These are phyloP conservation scores for Linum usitatissimum DNA, from an alignment of 345 rosid genomes.

Conservation along the genomic window DNA sequence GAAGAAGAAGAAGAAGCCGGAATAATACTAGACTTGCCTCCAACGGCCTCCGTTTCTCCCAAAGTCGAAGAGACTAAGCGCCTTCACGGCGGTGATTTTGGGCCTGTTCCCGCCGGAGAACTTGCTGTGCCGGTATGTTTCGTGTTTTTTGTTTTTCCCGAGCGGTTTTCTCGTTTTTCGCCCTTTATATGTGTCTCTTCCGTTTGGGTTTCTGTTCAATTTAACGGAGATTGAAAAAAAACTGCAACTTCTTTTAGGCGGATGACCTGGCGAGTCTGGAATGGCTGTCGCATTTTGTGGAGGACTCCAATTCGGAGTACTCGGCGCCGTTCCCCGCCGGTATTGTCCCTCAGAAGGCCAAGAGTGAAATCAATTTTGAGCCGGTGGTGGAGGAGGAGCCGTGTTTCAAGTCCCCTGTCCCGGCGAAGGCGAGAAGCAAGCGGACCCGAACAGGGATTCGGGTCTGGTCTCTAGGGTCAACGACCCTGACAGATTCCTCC, in stretches of 20 bases:
- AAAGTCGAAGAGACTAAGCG: slow-evolving; percentile 12
- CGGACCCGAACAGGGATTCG: slow-evolving; percentile 47
- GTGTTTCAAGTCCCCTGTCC: slow-evolving; percentile 39
- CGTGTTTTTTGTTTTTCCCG: neutral
- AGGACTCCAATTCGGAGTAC: slow-evolving; percentile 54
- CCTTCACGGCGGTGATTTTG: slow-evolving; percentile 22
- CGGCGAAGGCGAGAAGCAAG: slow-evolving; percentile 78
- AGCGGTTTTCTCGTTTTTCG: neutral
- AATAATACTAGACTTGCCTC: slow-evolving; percentile 1
- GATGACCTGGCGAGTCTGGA: slow-evolving; percentile 67
- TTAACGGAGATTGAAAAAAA: slow-evolving; percentile 11
- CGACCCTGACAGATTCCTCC: slow-evolving; percentile 39
- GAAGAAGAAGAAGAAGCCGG: slow-evolving; percentile 14
- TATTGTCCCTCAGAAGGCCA: slow-evolving; percentile 20
- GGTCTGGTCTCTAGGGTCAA: slow-evolving; percentile 51
- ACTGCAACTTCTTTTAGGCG: slow-evolving; percentile 32
- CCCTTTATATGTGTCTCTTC: neutral
- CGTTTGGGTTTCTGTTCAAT: neutral
- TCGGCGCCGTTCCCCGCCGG: slow-evolving; percentile 35
- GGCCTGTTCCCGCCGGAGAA: slow-evolving; percentile 39
- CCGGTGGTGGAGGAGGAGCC: slow-evolving; percentile 14
- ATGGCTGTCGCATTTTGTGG: slow-evolving; percentile 84
- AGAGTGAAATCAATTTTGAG: slow-evolving; percentile 14
- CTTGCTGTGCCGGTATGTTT: slow-evolving; percentile 53
- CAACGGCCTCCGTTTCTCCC: slow-evolving; percentile 14